These are phyloP conservation scores for Geosmithia putterillii DNA, from an alignment of 2,329 filamentous ascomycete genomes.

Conservation along the genomic window DNA sequence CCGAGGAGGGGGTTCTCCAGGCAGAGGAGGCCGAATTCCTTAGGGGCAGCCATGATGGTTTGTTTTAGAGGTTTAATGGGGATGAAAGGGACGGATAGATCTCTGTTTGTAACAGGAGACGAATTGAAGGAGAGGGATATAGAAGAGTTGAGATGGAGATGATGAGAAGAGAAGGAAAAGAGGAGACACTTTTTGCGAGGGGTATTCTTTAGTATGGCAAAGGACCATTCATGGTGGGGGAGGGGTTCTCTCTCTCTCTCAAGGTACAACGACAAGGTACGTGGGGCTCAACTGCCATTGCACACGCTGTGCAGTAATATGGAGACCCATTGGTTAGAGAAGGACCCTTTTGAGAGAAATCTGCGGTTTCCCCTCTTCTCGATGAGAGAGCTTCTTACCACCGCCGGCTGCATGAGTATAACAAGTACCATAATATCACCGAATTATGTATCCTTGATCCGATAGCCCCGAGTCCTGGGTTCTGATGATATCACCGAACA, in stretches of 20 bases:
- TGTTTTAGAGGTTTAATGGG: conserved; percentile 3
- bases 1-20: conserved; percentile 96
- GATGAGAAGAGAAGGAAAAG: background rate
- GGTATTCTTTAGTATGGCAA: background rate
- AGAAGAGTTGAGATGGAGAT: background rate
- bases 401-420: no score
- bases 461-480: no score
- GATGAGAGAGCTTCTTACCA: no score
- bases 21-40: conserved; percentile 82
- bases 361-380: background rate
- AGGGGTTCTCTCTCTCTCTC: background rate
- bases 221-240: background rate
- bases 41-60: conserved; percentile 55
- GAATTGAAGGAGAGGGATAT: conserved; percentile 6
- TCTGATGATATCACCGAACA: no score
- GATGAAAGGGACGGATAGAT: background rate
- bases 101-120: conserved; percentile 7
- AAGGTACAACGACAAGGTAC: background rate
- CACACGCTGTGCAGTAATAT: background rate
- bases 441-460: no score
- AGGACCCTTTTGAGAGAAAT: background rate
- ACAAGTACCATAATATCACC: no score
- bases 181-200: background rate
- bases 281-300: background rate
- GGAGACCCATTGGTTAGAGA: background rate